Percentiles rank a stretch among this genome's conserved stretches.
Conservation (phyloP, 2,329 filamentous ascomycete genomes). For the Penicillium oxalicum region DNA sequence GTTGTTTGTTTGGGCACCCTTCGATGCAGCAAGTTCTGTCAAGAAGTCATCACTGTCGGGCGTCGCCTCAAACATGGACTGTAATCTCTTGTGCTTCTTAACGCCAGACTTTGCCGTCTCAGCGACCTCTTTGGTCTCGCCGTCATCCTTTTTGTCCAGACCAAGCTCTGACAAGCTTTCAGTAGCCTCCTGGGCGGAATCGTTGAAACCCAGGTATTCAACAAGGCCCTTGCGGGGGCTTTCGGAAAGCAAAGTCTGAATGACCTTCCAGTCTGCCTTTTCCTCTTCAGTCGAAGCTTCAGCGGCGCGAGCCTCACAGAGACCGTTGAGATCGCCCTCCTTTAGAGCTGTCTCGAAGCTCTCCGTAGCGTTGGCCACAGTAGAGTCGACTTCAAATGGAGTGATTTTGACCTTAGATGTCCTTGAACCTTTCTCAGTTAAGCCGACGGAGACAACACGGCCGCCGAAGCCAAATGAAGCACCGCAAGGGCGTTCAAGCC, state of each 20-base stretch:
- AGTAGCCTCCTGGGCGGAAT: constrained; percentile 49
- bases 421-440: constrained; percentile 56
- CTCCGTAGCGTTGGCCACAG: constrained; percentile 75
- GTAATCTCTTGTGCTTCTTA: constrained; percentile 59
- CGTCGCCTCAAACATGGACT: constrained; percentile 73
- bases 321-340: constrained; percentile 66
- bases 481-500: constrained; percentile 78
- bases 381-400: constrained; percentile 81
- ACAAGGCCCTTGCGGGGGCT: constrained; percentile 82
- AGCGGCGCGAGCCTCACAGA: constrained; percentile 74
- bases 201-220: constrained; percentile 81
- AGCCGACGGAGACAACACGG: constrained; percentile 71
- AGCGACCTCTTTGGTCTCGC: constrained; percentile 40
- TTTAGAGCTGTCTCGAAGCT: constrained; percentile 79
- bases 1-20: constrained; percentile 86
- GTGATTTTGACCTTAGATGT: constrained; percentile 76
- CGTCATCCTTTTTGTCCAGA: constrained; percentile 34
- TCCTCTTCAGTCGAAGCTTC: constrained; percentile 79
- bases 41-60: constrained; percentile 79
- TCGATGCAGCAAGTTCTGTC: constrained; percentile 75
- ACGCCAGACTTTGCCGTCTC: constrained; percentile 42
- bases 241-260: constrained; percentile 77
- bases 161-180: constrained; percentile 40
- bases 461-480: constrained; percentile 94
- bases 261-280: constrained; percentile 92